A percentile compares a stretch with the other conserved stretches of the same genome.
These are phyloP conservation scores for Tympanopsis confertula DNA, from an alignment of 2,329 filamentous ascomycete species.

Conservation along the genomic window DNA sequence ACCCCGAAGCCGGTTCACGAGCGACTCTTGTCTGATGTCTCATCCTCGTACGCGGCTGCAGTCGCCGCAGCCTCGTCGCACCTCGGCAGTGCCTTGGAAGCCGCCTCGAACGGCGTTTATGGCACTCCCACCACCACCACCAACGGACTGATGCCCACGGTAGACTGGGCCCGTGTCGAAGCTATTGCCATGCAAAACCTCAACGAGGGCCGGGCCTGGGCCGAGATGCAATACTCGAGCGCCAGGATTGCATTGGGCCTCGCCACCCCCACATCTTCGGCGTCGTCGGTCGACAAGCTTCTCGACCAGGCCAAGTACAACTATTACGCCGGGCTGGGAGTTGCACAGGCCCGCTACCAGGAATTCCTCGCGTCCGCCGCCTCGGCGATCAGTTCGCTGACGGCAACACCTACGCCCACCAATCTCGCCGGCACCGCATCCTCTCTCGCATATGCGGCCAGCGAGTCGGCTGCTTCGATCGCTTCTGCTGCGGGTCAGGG, in stretches of 20 bases:
- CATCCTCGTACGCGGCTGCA: conserved; percentile 56
- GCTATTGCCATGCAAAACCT: conserved; percentile 62
- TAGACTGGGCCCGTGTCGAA: conserved; percentile 37
- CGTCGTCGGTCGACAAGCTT: conserved; percentile 39
- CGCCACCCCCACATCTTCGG: conserved; percentile 47
- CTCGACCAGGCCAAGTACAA: conserved; percentile 49
- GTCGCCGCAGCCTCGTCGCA: conserved; percentile 48
- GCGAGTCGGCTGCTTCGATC: conserved; percentile 29
- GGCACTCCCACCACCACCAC: conserved; percentile 31
- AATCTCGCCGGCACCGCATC: conserved; percentile 36
- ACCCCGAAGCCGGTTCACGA: conserved; percentile 55
- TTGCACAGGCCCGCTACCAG: conserved; percentile 69
- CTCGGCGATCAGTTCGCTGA: conserved; percentile 48
- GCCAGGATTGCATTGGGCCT: conserved; percentile 54
- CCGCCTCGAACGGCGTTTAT: conserved; percentile 36
- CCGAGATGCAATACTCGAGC: conserved; percentile 59
- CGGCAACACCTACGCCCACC: conserved; percentile 48
- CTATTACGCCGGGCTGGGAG: conserved; percentile 68
- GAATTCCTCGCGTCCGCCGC: conserved; percentile 65
- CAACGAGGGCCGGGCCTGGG: conserved; percentile 57
- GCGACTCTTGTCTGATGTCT: conserved; percentile 57
- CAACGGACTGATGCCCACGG: conserved; percentile 17
- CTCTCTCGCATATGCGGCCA: conserved; percentile 30
- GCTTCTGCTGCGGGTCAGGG: conserved; percentile 34
- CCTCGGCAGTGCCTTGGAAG: conserved; percentile 40